Percentiles rank a stretch among this genome's conserved stretches.
Conservation (phyloP, 176 grass and related monocot species). For the Guadua angustifolia region DNA sequence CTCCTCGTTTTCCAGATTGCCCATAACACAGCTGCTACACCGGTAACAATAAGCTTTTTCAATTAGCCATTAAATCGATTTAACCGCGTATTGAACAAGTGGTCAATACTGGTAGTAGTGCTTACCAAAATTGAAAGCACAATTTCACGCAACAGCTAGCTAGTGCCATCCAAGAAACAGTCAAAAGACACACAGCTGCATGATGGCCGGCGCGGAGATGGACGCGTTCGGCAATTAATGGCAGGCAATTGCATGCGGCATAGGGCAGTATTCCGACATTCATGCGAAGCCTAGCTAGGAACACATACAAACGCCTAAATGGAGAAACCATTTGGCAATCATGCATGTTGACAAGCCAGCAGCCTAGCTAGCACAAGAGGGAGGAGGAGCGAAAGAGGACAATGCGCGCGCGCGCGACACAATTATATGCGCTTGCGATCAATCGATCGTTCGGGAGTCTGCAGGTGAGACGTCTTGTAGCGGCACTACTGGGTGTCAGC, state of each 20-base stretch:
- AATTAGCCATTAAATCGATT: no score
- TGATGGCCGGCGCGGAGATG: not conserved
- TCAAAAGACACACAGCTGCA: not conserved
- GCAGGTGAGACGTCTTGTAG: conserved; percentile 6
- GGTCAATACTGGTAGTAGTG: no score
- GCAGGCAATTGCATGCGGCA: not conserved
- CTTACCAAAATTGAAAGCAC: no score
- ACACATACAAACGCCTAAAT: not conserved
- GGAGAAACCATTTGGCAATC: not conserved
- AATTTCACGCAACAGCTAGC: not conserved
- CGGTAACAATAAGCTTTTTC: no score
- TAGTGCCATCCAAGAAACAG: not conserved
- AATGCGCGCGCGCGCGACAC: not conserved
- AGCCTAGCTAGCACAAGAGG: not conserved
- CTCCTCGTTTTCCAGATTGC: no score
- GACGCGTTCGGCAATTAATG: not conserved
- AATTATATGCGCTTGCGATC: not conserved
- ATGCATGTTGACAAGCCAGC: conserved; percentile 17
- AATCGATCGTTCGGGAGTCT: no score
- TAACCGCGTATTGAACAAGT: no score
- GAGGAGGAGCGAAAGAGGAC: not conserved
- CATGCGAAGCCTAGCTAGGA: conserved; percentile 19
- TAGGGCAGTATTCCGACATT: conserved; percentile 34
- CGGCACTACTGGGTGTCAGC: not conserved
- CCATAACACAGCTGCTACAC: no score